Base-by-base conservation (phyloP, 306 rosid species). In the Comarum palustre region DNA sequence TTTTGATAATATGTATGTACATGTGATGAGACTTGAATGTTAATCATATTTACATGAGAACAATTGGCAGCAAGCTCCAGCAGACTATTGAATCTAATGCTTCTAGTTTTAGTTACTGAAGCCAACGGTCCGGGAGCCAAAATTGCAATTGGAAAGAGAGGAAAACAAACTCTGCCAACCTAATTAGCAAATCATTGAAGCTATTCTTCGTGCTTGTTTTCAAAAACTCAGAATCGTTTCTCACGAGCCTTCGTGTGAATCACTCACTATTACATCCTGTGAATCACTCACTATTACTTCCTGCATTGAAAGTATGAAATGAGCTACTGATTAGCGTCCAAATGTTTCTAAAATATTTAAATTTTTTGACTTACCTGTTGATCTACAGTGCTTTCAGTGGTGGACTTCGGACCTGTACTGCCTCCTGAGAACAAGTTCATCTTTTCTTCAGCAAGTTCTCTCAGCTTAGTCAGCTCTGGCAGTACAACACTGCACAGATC, bases 381-480 rank as follows among this genome's bases (percentile, higher is more conserved):
- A 50, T 17, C 31, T n/a, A 48, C 39, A 66, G 27, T 51, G 70
- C 77, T 75, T 38, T 70, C 59, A 66, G 24, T 17, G 13, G 87
- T 78, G 31, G 82, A 82, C 32, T 31, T 29, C 25, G 80, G 71
- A 24, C 51, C 66, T 39, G 17, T 13, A 70, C 34, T 59, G 25
- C 68, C 66, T 34, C 73, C 70, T 20, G 52, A 47, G 38, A 66
- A 25, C 54, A 27, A 12, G 48, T 61, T 68, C 83, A 82, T 80
- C 2, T 79, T 82, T 31, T 79, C 83, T 36, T 85, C 87, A 46
- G 88, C 97, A 47, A 88, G 48, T 6, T 86, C 95, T 81, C 83
- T 87, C 82, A 90, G 69, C 41, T 75, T 86, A 75, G 29, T 60
- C 24, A 94, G 93, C 74, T 84, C 75, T 9, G 96, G 96, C 77